Conservation (phyloP, 1,139 yeast genomes). For the Kodamaea ohmeri region DNA sequence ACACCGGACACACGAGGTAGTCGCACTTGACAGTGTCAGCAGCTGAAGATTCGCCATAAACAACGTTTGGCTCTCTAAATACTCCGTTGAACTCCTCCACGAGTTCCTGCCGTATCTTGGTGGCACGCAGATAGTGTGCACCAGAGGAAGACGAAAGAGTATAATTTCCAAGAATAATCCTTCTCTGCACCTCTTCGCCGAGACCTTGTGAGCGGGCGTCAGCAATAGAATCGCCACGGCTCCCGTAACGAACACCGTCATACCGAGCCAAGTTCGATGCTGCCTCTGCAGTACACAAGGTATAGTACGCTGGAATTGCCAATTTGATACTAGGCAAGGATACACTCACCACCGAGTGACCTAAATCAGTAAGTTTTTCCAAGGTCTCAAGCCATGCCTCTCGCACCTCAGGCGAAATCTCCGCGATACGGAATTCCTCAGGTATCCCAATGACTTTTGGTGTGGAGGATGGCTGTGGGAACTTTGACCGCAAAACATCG, state of each 20-base stretch:
- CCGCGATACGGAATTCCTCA: constrained; percentile 57
- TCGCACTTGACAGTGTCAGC: constrained; percentile 48
- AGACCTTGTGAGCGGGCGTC: constrained; percentile 64
- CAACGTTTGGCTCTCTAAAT: constrained; percentile 36
- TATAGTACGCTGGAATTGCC: constrained; percentile 81
- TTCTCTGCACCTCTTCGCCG: constrained; percentile 78
- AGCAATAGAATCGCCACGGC: constrained; percentile 34
- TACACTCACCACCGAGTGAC: constrained; percentile 59
- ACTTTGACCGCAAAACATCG: constrained; percentile 20
- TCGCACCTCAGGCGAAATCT: constrained; percentile 48
- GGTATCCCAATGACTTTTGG: constrained; percentile 62
- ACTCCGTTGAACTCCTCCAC: constrained; percentile 63
- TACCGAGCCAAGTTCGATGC: constrained; percentile 86
- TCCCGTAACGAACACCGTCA: constrained; percentile 88
- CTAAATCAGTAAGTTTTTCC: constrained; percentile 38
- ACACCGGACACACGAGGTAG: constrained; percentile 70
- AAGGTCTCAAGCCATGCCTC: constrained; percentile 48
- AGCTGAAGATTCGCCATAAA: not conserved
- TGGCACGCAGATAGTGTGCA: constrained; percentile 81
- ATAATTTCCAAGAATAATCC: constrained; percentile 83
- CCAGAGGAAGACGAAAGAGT: constrained; percentile 74
- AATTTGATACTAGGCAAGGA: constrained; percentile 66
- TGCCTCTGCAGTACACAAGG: constrained; percentile 90
- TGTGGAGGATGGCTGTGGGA: constrained; percentile 8
- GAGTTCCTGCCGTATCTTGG: constrained; percentile 56